Base-by-base conservation (phyloP, 106 monocot genomes). In the Vanilla planifolia region DNA sequence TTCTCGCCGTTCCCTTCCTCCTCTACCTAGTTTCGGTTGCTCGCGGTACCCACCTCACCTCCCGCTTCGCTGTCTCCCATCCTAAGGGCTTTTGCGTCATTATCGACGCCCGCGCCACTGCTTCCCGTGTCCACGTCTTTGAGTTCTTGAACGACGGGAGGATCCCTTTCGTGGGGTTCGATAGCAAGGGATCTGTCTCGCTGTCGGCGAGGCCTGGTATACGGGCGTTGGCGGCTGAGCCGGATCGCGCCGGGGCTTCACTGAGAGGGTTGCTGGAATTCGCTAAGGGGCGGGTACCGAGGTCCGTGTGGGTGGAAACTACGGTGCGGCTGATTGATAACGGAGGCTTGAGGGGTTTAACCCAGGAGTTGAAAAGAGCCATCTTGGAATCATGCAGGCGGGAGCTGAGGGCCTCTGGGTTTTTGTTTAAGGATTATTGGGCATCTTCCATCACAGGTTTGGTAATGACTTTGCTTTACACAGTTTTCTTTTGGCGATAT, bases 61-160 rank as follows among this genome's bases (percentile, higher is more conserved):
- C 37, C 36, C 41, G 41, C 34, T 37, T 8, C 60, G 36, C 6
- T 4, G 41, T 25, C 40, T 1, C 29, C 13, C 40, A 27, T 17
- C 43, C 61, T 41, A 61, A 33, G 22, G 0, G 61, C 25, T 61
- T 61, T 27, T 40, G 61, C 23, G 1, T 66, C 26, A 25, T 66
- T 39, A 66, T 66, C 36, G 50, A 51, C 37, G 66, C 66, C 34
- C 35, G 52, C 5, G 51, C 52, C 26, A 16, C 32, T 24, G 36
- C 35, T 2, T 66, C 66, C 27, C 50, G 66, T 11, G 23, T 53
- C 51, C 66, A 52, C 39, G 37, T 66, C 5, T 66, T 66, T 16
- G 66, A 66, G 53, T 66, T 66, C 39, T 52, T 51, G 24, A 53
- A 40, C 36, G 52, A 51, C 39, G 66, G 66, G 7, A 33, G 53